Percentiles rank a stretch among this genome's conserved stretches.
Evolutionary conservation across 768 basidiomycete species (phyloP).

Genomic region (Lactarius sp.): DNA sequence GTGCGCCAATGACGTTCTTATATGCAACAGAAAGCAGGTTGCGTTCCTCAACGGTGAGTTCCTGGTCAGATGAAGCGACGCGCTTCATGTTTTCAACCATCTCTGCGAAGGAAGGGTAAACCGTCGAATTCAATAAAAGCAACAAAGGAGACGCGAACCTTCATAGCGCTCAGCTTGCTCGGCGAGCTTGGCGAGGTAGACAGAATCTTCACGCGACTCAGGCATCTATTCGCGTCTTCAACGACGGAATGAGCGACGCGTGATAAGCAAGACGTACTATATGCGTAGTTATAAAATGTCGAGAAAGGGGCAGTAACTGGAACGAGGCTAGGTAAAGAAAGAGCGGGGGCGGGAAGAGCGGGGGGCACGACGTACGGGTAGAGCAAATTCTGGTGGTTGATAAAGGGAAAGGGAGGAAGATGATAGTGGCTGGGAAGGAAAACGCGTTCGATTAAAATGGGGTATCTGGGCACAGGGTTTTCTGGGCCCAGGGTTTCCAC

Average conservation of each 20-base stretch:
- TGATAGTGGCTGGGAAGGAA: constrained; percentile 20
- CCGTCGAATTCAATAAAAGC: constrained; percentile 17
- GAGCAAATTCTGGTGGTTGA: constrained; percentile 22
- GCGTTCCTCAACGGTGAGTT: constrained; percentile 97
- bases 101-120: constrained; percentile 42
- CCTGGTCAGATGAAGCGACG: constrained; percentile 95
- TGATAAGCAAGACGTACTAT: constrained; percentile 10
- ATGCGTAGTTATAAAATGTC: constrained; percentile 27
- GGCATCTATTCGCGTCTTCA: constrained; percentile 51
- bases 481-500: constrained; percentile 25
- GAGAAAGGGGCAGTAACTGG: constrained; percentile 18
- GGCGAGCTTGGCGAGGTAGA: constrained; percentile 99
- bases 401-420: constrained; percentile 23
- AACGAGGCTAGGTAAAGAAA: constrained; percentile 24
- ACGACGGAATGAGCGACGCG: constrained; percentile 4
- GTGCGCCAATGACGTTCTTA: constrained; percentile 99
- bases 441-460: constrained; percentile 27
- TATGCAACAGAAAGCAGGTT: constrained; percentile 97
- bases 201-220: constrained; percentile 89
- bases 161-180: constrained; percentile 99
- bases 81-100: constrained; percentile 99
- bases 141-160: constrained; percentile 45
- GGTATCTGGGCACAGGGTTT: constrained; percentile 28
- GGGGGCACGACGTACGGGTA: constrained; percentile 17
- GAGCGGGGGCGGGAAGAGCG: constrained; percentile 12